phyloP scores from a whole-genome alignment of 805 yeast genomes.

The Yamadazyma paraphyllophila region DNA sequence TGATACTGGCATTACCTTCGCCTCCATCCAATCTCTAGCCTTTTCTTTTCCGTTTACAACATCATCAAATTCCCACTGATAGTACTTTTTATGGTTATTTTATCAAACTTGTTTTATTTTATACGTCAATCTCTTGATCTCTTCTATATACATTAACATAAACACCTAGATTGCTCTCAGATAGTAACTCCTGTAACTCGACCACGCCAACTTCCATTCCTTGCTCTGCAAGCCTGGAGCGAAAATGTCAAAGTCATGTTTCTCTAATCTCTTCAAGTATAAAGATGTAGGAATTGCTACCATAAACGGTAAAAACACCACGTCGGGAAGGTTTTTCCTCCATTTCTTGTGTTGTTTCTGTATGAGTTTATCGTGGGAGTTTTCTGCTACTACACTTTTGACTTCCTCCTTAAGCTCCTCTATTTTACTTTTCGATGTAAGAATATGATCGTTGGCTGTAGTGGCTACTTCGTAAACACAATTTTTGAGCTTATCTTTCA shows the following conservation, averaged over 20 bases:
- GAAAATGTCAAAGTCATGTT: constrained; percentile 61
- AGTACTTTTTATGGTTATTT: no score
- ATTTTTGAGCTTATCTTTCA: constrained; percentile 45
- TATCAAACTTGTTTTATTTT: no score
- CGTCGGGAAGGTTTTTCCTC: constrained; percentile 56
- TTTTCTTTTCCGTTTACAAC: no score
- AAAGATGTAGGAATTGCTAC: constrained; percentile 61
- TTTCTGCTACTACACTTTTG: constrained; percentile 21
- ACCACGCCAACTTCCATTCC: constrained; percentile 69
- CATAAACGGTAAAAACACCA: constrained; percentile 66
- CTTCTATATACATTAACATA: not conserved
- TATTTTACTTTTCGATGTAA: constrained; percentile 63
- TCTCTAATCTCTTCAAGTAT: constrained; percentile 60
- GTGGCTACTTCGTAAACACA: constrained; percentile 69
- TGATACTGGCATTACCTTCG: no score
- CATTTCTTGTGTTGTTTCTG: constrained; percentile 31
- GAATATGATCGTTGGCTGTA: constrained; percentile 74
- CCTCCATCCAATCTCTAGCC: no score
- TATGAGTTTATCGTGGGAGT: constrained; percentile 26
- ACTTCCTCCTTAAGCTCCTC: constrained; percentile 36
- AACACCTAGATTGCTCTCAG: constrained; percentile 29
- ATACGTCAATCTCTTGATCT: no score
- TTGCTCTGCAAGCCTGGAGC: constrained; percentile 41
- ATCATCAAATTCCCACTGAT: no score
- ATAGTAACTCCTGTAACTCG: constrained; percentile 49